Base-by-base conservation (phyloP, 2,329 filamentous ascomycete genomes). In the Colletotrichum graminicola region DNA sequence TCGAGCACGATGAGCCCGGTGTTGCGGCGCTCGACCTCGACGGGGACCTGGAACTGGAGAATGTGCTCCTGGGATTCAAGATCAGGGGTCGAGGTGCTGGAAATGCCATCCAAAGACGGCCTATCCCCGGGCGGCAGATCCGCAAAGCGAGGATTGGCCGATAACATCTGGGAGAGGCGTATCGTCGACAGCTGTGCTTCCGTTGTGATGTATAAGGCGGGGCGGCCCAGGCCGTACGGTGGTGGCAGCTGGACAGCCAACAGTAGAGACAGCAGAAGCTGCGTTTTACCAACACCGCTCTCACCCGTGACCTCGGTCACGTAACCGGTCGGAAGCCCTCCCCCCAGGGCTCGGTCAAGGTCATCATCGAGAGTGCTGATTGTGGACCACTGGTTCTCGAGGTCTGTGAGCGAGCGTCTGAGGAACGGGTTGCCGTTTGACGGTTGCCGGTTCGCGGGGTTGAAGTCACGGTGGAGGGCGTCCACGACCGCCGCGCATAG, bases 1-100 rank as follows among this genome's bases (percentile, higher is more conserved):
- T 99, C 96, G 41, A 99, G 83, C 18, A 98, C 88, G 1, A 99
- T 83, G 1, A 99, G 87, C 2, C 95, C 94, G 63, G 97, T 86
- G 73, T 91, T 87, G 80, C 94, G 90, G 57, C 93, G 89, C 74
- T 88, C 84, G 26, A 97, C 90, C 36, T 94, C 91, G 23, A 97
- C 92, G 1, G 96, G 96, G 7, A 98, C 91, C 80, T 99, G 96
- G 81, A 94, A 98, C 74, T 91, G 91, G 34, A 98, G 85, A 78
- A 99, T 97, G 82, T 98, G 95, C 71, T 98, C 95, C 82, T 99
- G 96, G 0, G 93, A 92, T 81, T 98, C 96, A 67, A 98, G 90
- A 79, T 98, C 95, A 41, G 94, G 93, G 12, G 94, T 94, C 61
- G 92, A 90, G 74, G 96, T 93, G 79, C 92, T 93, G 76, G 94